These are phyloP conservation scores for Sporisorium graminicola DNA, from an alignment of 1,284 basidiomycete genomes.

Conservation along the genomic window DNA sequence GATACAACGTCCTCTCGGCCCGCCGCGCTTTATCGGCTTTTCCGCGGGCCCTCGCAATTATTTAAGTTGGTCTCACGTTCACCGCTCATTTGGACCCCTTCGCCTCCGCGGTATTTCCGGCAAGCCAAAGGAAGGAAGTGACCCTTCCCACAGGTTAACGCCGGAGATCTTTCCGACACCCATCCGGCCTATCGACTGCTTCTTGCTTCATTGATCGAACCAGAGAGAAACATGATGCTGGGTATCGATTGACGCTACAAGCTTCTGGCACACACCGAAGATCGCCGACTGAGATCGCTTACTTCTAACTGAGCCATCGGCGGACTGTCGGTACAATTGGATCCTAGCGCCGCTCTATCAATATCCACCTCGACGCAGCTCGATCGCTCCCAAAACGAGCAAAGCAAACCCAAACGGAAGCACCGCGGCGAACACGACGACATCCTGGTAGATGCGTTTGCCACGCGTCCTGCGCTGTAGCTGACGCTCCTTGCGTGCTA, in stretches of 20 bases:
- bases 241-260: no score
- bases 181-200: no score
- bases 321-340: background rate
- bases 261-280: background rate
- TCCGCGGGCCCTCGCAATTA: constrained; percentile 23
- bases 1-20: no score
- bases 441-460: constrained; percentile 52
- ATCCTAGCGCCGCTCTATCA: constrained; percentile 4
- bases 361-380: constrained; percentile 48
- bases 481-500: constrained; percentile 65
- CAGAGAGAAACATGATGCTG: no score
- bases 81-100: background rate
- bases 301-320: background rate
- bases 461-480: constrained; percentile 57
- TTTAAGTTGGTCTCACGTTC: no score
- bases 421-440: constrained; percentile 53
- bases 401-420: constrained; percentile 56
- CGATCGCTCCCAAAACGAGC: constrained; percentile 46
- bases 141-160: no score
- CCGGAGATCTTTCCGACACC: no score
- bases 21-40: constrained; percentile 20
- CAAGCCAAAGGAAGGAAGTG: background rate
- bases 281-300: background rate
- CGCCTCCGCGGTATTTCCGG: constrained; percentile 9
- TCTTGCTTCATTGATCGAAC: no score